A percentile compares a stretch with the other conserved stretches of the same genome.
Evolutionary conservation across 371 early-diverging fungal species (phyloP).

Genomic region (Mucor racemosus): DNA sequence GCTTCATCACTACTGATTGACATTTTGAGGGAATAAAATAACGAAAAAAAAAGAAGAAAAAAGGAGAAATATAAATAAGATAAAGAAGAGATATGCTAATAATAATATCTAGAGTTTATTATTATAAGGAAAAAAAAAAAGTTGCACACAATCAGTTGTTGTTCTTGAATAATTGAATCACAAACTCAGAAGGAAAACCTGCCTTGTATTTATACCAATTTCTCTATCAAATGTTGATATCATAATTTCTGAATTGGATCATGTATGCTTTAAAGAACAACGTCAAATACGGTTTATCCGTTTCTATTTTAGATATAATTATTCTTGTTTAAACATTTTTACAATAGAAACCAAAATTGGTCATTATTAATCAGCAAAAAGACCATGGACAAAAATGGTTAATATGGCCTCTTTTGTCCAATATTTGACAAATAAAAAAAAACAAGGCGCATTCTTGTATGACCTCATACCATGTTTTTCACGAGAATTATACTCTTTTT

Average conservation of each 20-base stretch:
- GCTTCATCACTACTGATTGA: constrained; percentile 23
- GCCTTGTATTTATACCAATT: background rate
- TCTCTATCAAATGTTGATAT: background rate
- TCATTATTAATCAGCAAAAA: background rate
- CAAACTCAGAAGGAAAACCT: background rate
- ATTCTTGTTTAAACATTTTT: background rate
- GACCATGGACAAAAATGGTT: constrained; percentile 2
- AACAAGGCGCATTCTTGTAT: constrained; percentile 8
- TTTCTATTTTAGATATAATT: background rate
- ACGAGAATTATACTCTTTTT: background rate
- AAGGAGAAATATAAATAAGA: constrained; percentile 1
- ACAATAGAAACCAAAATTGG: background rate
- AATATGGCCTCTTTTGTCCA: background rate
- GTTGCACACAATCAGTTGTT: constrained; percentile 1
- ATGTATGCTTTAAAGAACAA: too few relatives aligned
- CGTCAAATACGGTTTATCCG: background rate
- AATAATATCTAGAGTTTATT: too few relatives aligned
- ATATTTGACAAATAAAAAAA: background rate
- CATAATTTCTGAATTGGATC: background rate
- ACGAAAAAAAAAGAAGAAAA: background rate
- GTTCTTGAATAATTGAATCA: too few relatives aligned
- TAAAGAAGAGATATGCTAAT: background rate
- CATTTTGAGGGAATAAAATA: constrained; percentile 4
- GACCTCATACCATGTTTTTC: background rate
- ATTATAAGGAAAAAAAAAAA: background rate